These are phyloP conservation scores for Isatis lusitanica DNA, from an alignment of 441 rosid species.

Conservation along the genomic window DNA sequence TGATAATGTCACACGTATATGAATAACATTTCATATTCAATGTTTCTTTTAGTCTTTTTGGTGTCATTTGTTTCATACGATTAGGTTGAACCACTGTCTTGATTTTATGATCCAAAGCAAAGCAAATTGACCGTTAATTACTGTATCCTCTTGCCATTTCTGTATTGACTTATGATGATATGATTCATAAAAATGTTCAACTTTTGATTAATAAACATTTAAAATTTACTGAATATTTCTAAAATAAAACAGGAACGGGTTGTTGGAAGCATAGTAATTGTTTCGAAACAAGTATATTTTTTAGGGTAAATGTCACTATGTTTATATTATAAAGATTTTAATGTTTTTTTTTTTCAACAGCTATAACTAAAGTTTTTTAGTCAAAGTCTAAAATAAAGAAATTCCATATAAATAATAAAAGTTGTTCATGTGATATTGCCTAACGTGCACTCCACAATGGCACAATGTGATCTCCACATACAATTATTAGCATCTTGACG, in stretches of 20 bases:
- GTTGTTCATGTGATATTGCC: neutral
- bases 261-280: neutral
- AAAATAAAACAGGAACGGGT: neutral
- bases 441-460: conserved; percentile 27
- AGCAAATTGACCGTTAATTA: neutral
- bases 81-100: conserved; percentile 18
- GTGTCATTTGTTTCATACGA: neutral
- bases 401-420: neutral
- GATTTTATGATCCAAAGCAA: neutral
- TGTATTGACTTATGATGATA: neutral
- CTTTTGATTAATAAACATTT: too few relatives aligned
- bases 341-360: too few relatives aligned
- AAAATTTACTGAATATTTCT: neutral
- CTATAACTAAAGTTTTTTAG: neutral
- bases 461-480: conserved; percentile 1
- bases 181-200: neutral
- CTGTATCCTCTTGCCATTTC: neutral
- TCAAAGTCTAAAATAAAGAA: neutral
- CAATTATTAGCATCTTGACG: neutral
- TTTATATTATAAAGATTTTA: neutral
- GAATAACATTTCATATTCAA: neutral
- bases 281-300: neutral
- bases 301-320: too few relatives aligned
- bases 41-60: conserved; percentile 1
- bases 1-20: neutral